Evolutionary conservation across 345 rosid species (phyloP), one percentile per base, ranked within the genome.

Genomic region (Ceriops decandra): DNA sequence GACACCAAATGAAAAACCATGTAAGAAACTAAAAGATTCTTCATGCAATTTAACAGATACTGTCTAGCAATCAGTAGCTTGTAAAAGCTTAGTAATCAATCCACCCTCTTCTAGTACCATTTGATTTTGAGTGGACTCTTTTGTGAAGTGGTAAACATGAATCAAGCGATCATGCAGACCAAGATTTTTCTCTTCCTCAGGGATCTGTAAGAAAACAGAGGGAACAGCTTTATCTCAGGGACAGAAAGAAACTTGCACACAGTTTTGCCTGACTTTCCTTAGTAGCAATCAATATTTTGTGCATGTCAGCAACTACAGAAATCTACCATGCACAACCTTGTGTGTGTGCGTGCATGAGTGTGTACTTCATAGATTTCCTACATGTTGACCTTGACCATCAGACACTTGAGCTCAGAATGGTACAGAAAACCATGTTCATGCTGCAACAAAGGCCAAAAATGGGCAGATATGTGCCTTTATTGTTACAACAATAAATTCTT

Each of bases 111-210:
- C 19, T 42, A 60, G 28, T 75, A 81, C 86, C 85, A 87, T 80
- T 83, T 87, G 97, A 62, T 85, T 88, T 80, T 87, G 95, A 67
- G 88, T 84, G 8, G 96, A 74, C 61, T 92, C 98, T 73, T 88
- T 90, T 15, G 85, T 85, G 68, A 95, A 90, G 77, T 95, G 99
- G 82, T 88, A 92, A 49, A 92, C 98, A 72, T 90, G 95, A 74
- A 95, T 86, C 72, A 95, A 80, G 52, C 97, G 98, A 80, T 87
- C 98, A 69, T 85, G 82, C 47, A 91, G 90, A 70, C 98, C 98
- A 63, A 95, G 87, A 80, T 85, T 82, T 76, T 90, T 95, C 85
- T 95, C 99, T 79, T 95, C 99, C 69, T 95, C 99, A 0, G 96
- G 97, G 27, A 95, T 81, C 99, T 95, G 83, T 20, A 51, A 66